Base-by-base conservation (phyloP, 768 basidiomycete species). In the Mycena latifolia region DNA sequence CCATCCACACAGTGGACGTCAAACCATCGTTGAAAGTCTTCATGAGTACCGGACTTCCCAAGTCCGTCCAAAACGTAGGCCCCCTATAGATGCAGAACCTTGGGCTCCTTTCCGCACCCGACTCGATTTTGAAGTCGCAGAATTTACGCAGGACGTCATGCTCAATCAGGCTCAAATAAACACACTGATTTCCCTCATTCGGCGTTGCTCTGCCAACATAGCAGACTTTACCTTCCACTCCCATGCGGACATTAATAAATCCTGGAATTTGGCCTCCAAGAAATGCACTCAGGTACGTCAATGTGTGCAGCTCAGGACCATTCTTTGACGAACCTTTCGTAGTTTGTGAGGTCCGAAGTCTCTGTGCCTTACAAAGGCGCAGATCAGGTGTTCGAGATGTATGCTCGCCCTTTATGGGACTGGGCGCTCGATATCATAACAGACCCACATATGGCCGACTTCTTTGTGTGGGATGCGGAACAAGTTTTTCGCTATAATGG, bases 401-500 rank as follows among this genome's bases (percentile, higher is more conserved):
- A 60, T 27, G 47, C 58, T 29, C 58, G 58, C 3, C 58, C 58
- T 2, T 25, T 60, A 24, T 60, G 58, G 58, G 22, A 48, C 5
- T 60, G 58, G 58, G 29, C 31, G 17, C 47, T 60, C 20, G 47
- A 50, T 27, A 22, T 60, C 15, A 29, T 60, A 12, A 31, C 39
- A 33, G 59, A 60, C 37, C 59, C 59, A 6, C 59, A 22, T 4
- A 17, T 50, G 29, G 59, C 59, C 3, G 24, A 31, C 2, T 51
- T 35, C 25, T 50, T 60, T n/a, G 22, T 51, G 25, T 60, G 47
- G 59, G 59, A 60, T 51, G 47, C 59, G 2, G 50, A 61, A 25
- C 14, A 24, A 45, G 33, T 2, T n/a, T 56, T 31, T 41, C 24
- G 24, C 59, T 78, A 69, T 55, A 69, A 78, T 66, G 75, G 72